Base-by-base conservation (phyloP, 257 asterid species). In the Orobanche coerulescens region DNA sequence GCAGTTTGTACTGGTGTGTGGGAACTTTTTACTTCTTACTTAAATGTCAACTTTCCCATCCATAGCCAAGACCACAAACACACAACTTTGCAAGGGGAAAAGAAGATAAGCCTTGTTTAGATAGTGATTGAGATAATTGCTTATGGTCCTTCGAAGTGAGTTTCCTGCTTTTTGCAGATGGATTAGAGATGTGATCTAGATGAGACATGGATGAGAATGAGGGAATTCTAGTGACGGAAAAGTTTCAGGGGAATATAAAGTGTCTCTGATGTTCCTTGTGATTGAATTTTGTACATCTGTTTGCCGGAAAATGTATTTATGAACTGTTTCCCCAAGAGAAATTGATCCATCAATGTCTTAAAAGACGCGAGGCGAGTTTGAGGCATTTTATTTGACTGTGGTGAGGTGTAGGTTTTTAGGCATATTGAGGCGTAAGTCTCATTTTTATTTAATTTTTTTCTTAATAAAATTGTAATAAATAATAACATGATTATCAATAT, bases 291-390 rank as follows among this genome's bases (percentile, higher is more conserved):
- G 44, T 50, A 13, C 13, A 13, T 26, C 43, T 14, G 20, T 16
- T 39, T 26, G 57, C 10, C 24, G 20, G 37, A 43, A n/a, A 44
- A 25, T 68, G 19, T 28, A 58, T 39, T 61, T 62, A 36, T 16
- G 8, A 51, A 23, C 62, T 15, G 36, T 7, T n/a, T n/a, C 8
- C 62, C 51, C 26, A 34, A 36, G 61, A 25, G 0, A 33, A 14
- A 23, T n/a, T 64, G 36, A 11, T 24, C 43, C 26, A 10, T 61
- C 55, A 61, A 13, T 7, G 7, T 12, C 28, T 46, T 14, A 20
- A 44, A n/a, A n/a, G n/a, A n/a, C n/a, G n/a, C n/a, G n/a, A n/a
- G n/a, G n/a, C n/a, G n/a, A n/a, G n/a, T n/a, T n/a, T n/a, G n/a
- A n/a, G n/a, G n/a, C n/a, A n/a, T n/a, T n/a, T n/a, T n/a, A n/a